phyloP scores from a whole-genome alignment of 139 green algal genomes.

The Chlorella sp. region DNA sequence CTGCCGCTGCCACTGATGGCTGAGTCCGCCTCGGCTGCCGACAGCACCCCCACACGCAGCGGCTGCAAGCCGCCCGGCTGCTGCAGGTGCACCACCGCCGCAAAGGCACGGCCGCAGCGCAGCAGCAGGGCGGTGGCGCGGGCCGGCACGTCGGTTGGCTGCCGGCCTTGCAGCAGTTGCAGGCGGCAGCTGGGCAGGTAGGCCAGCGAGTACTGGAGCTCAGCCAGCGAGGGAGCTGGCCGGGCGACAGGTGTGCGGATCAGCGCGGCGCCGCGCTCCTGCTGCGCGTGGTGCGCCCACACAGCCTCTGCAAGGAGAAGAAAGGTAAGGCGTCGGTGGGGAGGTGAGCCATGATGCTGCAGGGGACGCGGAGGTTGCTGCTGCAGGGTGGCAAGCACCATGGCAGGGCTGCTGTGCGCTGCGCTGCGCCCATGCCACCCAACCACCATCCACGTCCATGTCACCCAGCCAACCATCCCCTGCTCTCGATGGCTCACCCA shows the following conservation, averaged over 20 bases:
- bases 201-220: not conserved
- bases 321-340: too few species aligned
- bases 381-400: not conserved
- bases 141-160: not conserved
- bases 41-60: constrained; percentile 50
- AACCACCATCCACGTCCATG: too few species aligned
- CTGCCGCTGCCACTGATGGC: not conserved
- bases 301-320: constrained; percentile 15
- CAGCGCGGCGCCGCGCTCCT: not conserved
- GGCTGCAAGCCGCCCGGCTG: constrained; percentile 37
- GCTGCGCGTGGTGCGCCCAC: not conserved
- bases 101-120: not conserved
- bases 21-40: constrained; percentile 6
- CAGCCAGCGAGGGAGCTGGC: not conserved
- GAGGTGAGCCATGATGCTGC: too few species aligned
- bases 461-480: too few species aligned
- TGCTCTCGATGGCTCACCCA: too few species aligned
- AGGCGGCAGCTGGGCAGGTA: constrained; percentile 11
- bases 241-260: not conserved
- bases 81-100: constrained; percentile 11
- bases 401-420: too few species aligned
- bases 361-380: too few species aligned
- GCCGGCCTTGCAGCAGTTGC: constrained; percentile 1
- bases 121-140: constrained; percentile 4
- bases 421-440: too few species aligned